Evolutionary conservation across 345 rosid genomes (phyloP), one percentile per base, ranked within the genome.

Genomic region (Conringia planisiliqua): DNA sequence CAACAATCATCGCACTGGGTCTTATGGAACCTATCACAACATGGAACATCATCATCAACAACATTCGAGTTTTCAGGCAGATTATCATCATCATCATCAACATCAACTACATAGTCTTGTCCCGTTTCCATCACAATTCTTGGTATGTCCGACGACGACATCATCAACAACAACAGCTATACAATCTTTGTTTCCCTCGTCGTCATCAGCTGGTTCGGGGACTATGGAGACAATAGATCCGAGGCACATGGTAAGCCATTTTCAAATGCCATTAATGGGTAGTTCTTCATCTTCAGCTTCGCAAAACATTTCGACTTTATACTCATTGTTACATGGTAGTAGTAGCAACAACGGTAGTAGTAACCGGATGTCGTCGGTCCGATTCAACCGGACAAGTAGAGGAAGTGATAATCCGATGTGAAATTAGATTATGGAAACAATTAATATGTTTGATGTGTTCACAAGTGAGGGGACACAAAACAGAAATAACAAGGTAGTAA

Each of bases 61-160:
- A 46, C 57, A 66, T 54, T 72, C 69, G 7, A 50, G 52, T 66
- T 51, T 67, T 33, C 74, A 62, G 13, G 56, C 22, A 10, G 80
- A 70, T 70, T 38, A 36, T 67, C 55, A 43, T 48, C 70, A 55
- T 18, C 77, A 55, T 18, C 77, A 73, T 18, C 55, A 73, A 12
- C 64, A 65, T 62, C 81, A 66, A 59, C 47, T 57, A 39, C 73
- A 71, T 66, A 85, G 87, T 75, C 75, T 77, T 66, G 75, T 83
- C 27, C 86, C 87, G 22, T 77, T 85, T 77, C 85, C 90, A 56
- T 83, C 88, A 62, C 89, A 85, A 69, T 71, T 82, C 54, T 74
- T 88, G 67, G 78, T 86, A 20, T 79, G 85, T 61, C 88, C 83
- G 51, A 44, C 66, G 43, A 74, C 80, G 33, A 62, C 70, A 60